phyloP scores from a whole-genome alignment of 345 rosid species.

The Citrus cavaleriei region DNA sequence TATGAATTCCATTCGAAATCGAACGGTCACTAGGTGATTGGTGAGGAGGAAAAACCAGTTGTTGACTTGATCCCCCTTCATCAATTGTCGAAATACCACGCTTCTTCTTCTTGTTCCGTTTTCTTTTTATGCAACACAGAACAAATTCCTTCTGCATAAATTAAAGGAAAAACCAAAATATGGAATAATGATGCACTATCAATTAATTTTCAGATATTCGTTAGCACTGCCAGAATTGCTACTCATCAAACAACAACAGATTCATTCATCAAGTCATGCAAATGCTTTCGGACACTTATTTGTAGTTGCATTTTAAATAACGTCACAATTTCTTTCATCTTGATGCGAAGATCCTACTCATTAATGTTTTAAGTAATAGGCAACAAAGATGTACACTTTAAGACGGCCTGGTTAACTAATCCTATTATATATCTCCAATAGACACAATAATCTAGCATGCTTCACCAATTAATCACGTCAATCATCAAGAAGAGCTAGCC shows the following conservation, averaged over 20 bases:
- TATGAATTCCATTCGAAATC: no score
- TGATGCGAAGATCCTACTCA: no score
- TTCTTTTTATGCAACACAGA: neutral
- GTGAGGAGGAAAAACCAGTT: neutral
- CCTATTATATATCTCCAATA: no score
- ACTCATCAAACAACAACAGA: no score
- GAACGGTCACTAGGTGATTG: neutral
- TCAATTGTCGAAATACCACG: neutral
- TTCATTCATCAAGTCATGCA: no score
- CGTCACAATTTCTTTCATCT: neutral
- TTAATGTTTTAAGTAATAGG: no score
- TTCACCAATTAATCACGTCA: no score
- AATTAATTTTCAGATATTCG: neutral
- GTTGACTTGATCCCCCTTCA: neutral
- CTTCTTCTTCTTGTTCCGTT: neutral
- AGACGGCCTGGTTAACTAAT: no score
- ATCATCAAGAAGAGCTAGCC: no score
- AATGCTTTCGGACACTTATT: neutral
- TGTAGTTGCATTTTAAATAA: neutral
- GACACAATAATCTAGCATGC: no score
- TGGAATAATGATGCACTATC: neutral
- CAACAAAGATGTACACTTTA: neutral
- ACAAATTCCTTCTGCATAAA: slow-evolving; percentile 1
- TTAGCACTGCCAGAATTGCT: neutral
- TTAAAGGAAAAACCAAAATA: neutral